Base-by-base conservation (phyloP, 306 rosid species). In the Cucurbita argyrosperma region DNA sequence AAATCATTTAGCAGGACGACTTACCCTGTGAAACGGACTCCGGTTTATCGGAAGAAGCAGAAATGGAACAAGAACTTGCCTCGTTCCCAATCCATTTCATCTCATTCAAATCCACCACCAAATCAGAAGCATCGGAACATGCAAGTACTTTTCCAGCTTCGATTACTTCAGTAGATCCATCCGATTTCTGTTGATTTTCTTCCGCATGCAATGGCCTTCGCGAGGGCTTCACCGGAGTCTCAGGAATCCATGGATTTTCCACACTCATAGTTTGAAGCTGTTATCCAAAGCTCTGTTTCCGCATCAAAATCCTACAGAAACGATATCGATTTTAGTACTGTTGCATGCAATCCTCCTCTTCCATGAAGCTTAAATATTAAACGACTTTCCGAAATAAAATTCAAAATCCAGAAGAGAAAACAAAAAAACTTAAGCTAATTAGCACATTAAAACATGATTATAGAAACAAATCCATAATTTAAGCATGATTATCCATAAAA, bases 71-170 rank as follows among this genome's bases (percentile, higher is more conserved):
- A 43, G n/a, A 65, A 10, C 19, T 65, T 43, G n/a, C 16, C 9
- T 18, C 71, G 43, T 65, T 65, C 37, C 43, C 37, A 67, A 18
- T 40, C 38, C 18, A 13, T 40, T 19, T 46, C 56, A 43, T 46
- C 39, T 23, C 73, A 47, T 14, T 23, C 42, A 68, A 68, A 68
- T 68, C 74, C 23, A 69, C 57, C 74, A 69, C 57, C 74, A 69
- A 69, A 69, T 26, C 10, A 69, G 8, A 0, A 69, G 43, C 23
- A 69, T 12, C 45, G 49, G 45, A 26, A 69, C 74, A 69, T 47
- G 74, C 74, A 69, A 47, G 11, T 8, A 30, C 10, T 13, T 49
- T 69, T 16, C 40, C 58, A 69, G 14, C 26, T 49, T 67, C 38
- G 21, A 13, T 40, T 67, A 46, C 72, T 43, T 45, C 55, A 45